Evolutionary conservation across 179 eudicot species (phyloP).

Genomic region (Beta corolliflora): DNA sequence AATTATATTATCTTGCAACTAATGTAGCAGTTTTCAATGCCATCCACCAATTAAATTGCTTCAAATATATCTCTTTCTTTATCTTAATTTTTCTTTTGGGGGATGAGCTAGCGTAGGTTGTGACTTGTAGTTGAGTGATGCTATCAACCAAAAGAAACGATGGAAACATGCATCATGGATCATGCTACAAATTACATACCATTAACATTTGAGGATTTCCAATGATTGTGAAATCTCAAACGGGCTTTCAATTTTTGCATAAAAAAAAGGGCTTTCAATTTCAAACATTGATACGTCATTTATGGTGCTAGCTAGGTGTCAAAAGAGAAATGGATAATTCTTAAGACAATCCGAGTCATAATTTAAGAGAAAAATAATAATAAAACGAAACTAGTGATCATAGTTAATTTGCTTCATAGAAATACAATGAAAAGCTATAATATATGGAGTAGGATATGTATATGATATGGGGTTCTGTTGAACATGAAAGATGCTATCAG

Average conservation of each 20-base stretch:
- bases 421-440: background rate
- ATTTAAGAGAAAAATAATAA: background rate
- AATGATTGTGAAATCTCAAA: conserved; percentile 21
- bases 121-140: too few species aligned
- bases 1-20: too few species aligned
- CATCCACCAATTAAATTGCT: too few species aligned
- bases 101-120: too few species aligned
- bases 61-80: too few species aligned
- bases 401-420: background rate
- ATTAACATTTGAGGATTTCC: background rate
- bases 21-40: too few species aligned
- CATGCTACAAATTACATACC: background rate
- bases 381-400: background rate
- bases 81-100: too few species aligned
- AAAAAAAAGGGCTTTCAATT: too few species aligned
- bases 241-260: background rate
- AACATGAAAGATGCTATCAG: too few species aligned
- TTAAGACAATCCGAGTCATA: conserved; percentile 6
- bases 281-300: conserved; percentile 8
- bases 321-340: background rate
- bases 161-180: background rate
- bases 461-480: too few species aligned
- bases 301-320: conserved; percentile 18
- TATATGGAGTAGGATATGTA: too few species aligned
- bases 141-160: too few species aligned